Base-by-base conservation (phyloP, 345 rosid genomes). In the Fremontodendron californicum region DNA sequence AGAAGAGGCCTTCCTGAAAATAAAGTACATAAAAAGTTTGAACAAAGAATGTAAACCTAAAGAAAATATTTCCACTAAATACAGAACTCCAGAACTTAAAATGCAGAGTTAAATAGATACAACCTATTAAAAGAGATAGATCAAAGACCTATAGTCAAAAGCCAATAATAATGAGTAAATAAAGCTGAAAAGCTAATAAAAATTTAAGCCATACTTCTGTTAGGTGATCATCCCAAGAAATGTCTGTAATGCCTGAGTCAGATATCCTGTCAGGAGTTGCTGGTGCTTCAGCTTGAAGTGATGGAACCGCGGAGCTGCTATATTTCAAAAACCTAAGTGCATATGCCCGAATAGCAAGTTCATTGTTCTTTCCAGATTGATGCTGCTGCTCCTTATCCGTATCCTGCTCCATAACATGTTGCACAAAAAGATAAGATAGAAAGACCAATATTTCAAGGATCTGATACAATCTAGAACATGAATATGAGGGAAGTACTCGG, bases 1-100 rank as follows among this genome's bases (percentile, higher is more conserved):
- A 93, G 83, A 93, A 96, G 73, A 96, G 90, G 86, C 93, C 91
- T 85, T 92, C 95, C 99, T 96, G 97, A 80, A 80, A 83, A 65
- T 40, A 71, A 77, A 37, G 74, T 81, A 75, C 48, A 73, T 45
- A 84, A 75, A 67, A 70, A 71, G 77, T 27, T 35, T 29, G 42
- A 75, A 65, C 55, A 55, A 78, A 73, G 39, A 61, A 9, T 45
- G 40, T 75, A 75, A 35, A 15, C 4, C 31, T 10, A 33, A 39
- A 23, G 55, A 9, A 39, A 49, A n/a, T 60, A 63, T 76, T 57
- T 60, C 43, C 51, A 11, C 15, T 37, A 42, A 31, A 51, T 9
- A 52, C n/a, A 37, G 60, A 78, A 45, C 71, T 8, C 46, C 66
- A 27, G 31, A 46, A 80, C 35, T 5, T 10, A 67, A 33, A 77